These are phyloP conservation scores for Podosphaera leucotricha DNA, from an alignment of 2,329 filamentous ascomycete genomes.

Conservation along the genomic window DNA sequence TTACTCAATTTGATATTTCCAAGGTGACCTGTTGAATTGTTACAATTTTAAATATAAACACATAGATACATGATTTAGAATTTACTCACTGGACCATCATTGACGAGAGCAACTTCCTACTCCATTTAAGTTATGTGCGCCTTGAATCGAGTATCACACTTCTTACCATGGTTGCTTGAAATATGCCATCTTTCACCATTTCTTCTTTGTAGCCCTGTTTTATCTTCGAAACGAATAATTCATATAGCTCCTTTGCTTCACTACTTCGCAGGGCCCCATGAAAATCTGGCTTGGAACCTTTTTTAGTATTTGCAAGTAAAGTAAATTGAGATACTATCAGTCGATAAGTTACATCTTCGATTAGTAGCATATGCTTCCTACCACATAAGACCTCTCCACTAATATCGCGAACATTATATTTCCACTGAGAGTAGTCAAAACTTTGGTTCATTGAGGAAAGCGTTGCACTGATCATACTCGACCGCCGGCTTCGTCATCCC, in stretches of 20 bases:
- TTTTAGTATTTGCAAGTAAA: slow-evolving; percentile 75
- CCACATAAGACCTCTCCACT: slow-evolving; percentile 84
- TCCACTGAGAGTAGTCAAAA: slow-evolving; percentile 40
- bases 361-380: slow-evolving; percentile 19
- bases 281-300: slow-evolving; percentile 88
- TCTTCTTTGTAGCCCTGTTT: slow-evolving; percentile 46
- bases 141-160: background rate
- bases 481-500: slow-evolving; percentile 26
- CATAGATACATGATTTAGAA: background rate
- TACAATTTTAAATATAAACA: background rate
- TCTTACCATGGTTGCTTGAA: slow-evolving; percentile 78
- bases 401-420: slow-evolving; percentile 69
- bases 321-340: slow-evolving; percentile 82
- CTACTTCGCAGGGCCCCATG: slow-evolving; percentile 63
- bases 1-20: slow-evolving; percentile 9
- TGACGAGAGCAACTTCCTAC: slow-evolving; percentile 61
- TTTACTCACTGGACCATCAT: slow-evolving; percentile 47
- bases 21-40: slow-evolving; percentile 11
- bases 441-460: background rate
- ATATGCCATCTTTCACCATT: slow-evolving; percentile 80
- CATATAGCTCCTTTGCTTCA: slow-evolving; percentile 60
- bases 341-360: background rate
- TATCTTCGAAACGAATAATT: slow-evolving; percentile 59
- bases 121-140: background rate
- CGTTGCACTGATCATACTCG: slow-evolving; percentile 7